These are phyloP conservation scores for Fusarium phyllophilum DNA, from an alignment of 2,329 filamentous ascomycete species.

Conservation along the genomic window DNA sequence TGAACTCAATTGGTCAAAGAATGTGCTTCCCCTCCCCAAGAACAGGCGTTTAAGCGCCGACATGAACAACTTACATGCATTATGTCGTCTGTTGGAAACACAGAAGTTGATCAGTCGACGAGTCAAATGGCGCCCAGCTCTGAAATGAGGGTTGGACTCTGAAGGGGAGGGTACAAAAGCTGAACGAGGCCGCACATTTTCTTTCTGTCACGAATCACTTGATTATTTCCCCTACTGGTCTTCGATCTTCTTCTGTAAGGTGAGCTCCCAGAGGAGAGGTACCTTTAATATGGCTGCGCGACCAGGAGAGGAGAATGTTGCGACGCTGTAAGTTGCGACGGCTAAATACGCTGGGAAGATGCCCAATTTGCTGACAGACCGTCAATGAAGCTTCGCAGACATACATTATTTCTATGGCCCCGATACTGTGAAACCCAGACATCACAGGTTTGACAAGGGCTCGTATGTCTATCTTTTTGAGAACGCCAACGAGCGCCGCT, in stretches of 20 bases:
- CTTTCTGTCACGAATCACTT: conserved; percentile 16
- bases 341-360: not conserved
- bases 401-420: conserved; percentile 81
- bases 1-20: conserved; percentile 36
- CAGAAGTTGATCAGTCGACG: conserved; percentile 33
- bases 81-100: conserved; percentile 40
- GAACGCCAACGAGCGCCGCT: conserved; percentile 72
- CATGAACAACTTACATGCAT: conserved; percentile 42
- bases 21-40: conserved; percentile 38
- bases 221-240: not conserved
- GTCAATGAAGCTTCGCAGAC: conserved; percentile 72
- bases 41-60: conserved; percentile 47
- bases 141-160: not conserved
- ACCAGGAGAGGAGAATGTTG: conserved; percentile 62
- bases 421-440: conserved; percentile 73
- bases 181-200: conserved; percentile 31
- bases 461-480: conserved; percentile 86
- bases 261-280: conserved; percentile 1
- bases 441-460: conserved; percentile 82
- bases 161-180: conserved; percentile 40
- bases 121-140: conserved; percentile 36
- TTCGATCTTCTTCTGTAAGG: not conserved
- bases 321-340: conserved; percentile 57
- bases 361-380: conserved; percentile 15
- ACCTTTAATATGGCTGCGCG: conserved; percentile 55